A percentile compares a stretch with the other conserved stretches of the same genome.
Evolutionary conservation across 1,284 basidiomycete genomes (phyloP).

Genomic region (Ceratobasidium sp.): DNA sequence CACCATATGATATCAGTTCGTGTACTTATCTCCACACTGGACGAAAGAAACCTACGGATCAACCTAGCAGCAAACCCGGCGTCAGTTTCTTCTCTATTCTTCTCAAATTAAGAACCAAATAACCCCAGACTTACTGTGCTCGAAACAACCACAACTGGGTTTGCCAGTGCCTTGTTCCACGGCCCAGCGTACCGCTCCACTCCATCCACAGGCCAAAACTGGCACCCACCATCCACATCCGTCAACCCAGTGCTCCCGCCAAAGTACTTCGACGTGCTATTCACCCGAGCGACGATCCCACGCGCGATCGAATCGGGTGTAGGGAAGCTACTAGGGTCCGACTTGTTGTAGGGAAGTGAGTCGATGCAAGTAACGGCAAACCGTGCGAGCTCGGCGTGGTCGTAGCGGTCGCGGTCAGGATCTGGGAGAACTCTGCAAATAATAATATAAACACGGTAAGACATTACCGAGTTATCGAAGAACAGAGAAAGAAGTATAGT

Average conservation of each 20-base stretch:
- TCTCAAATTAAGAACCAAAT: neutral
- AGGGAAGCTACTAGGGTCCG: constrained; percentile 26
- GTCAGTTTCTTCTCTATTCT: neutral
- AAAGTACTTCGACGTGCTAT: constrained; percentile 34
- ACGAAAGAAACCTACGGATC: constrained; percentile 28
- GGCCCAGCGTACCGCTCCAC: constrained; percentile 46
- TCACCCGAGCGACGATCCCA: constrained; percentile 21
- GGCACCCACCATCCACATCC: constrained; percentile 46
- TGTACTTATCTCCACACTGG: neutral
- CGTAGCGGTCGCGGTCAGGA: constrained; percentile 22
- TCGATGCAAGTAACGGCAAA: constrained; percentile 36
- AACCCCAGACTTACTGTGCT: constrained; percentile 32
- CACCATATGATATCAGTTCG: neutral
- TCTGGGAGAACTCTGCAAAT: constrained; percentile 14
- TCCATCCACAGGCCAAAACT: constrained; percentile 46
- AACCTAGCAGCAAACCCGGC: neutral
- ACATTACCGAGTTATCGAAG: too few relatives aligned
- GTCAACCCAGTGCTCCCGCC: constrained; percentile 37
- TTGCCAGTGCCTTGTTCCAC: constrained; percentile 40
- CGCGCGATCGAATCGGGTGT: constrained; percentile 26
- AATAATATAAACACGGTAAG: too few relatives aligned
- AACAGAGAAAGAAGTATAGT: neutral
- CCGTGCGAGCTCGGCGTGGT: constrained; percentile 31
- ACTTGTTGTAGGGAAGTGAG: constrained; percentile 34
- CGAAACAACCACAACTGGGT: constrained; percentile 41